A percentile compares a stretch with the other conserved stretches of the same genome.
Evolutionary conservation across 352 stramenopile species (phyloP).

Genomic region (Pelagophyceae sp.): DNA sequence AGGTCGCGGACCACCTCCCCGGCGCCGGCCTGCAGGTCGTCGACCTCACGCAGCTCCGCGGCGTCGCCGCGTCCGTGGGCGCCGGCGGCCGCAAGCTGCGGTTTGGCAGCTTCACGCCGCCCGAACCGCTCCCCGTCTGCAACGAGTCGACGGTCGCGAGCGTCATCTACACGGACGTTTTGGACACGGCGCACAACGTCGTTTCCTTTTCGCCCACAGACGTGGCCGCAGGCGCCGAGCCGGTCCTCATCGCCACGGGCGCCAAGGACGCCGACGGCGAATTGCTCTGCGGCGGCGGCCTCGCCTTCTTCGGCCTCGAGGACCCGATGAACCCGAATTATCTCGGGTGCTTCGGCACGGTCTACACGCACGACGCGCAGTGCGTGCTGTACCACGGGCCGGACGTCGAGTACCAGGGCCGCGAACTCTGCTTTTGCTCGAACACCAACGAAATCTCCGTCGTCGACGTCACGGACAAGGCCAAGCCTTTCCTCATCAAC

Average conservation of each 20-base stretch:
- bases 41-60: conserved; percentile 32
- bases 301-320: conserved; percentile 28
- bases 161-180: neutral
- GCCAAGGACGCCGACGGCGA: conserved; percentile 18
- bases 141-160: neutral
- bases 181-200: conserved; percentile 33
- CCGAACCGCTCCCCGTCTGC: too few species aligned
- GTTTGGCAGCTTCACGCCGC: too few species aligned
- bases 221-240: too few species aligned
- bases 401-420: conserved; percentile 20
- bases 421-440: conserved; percentile 34
- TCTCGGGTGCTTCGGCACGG: neutral
- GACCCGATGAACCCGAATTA: conserved; percentile 18
- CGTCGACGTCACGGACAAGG: conserved; percentile 35
- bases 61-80: too few species aligned
- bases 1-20: conserved; percentile 9
- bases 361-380: conserved; percentile 33
- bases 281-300: conserved; percentile 23
- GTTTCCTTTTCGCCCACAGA: too few species aligned
- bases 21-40: conserved; percentile 36
- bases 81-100: too few species aligned
- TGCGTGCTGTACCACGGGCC: conserved; percentile 34
- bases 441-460: conserved; percentile 30
- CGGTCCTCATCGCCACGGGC: conserved; percentile 27
- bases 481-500: too few species aligned